Evolutionary conservation across 2,329 filamentous ascomycete genomes (phyloP), one percentile per base, ranked within the genome.

Genomic region (Cercospora berteroae): DNA sequence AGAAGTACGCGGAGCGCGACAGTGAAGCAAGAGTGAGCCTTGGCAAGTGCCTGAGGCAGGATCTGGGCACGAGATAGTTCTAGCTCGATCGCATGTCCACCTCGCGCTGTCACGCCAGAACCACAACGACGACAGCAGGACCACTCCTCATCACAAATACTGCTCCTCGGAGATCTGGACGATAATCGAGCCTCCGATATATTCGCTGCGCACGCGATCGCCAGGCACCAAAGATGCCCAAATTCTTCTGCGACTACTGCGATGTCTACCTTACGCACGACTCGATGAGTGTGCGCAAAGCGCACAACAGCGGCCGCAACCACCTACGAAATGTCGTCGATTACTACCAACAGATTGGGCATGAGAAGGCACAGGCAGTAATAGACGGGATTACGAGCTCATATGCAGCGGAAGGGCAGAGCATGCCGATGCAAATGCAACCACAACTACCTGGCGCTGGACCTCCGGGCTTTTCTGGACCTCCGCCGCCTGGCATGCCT

Each of bases 261-360:
- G 95, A 99, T 90, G 95, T 99, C 81, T 99, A 99, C 87, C 91
- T 99, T 75, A 99, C 95, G 74, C 95, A 99, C 87, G 95, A 99
- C 86, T 97, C 93, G 56, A 98, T 98, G 94, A 97, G 93, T 82
- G 95, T 99, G 82, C 94, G 95, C 76, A 98, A 98, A 84, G 95
- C 95, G 60, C 95, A 99, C 82, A 99, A 99, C 85, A 91, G 89
- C 79, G 95, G 95, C 70, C 89, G 94, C 76, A 99, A 99, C 83
- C 95, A 99, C 79, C 83, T 99, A 70, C 92, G 95, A 77, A 99
- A 99, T 81, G 95, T 99, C 31, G 90, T 97, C 75, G 94, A 97
- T 79, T 99, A 99, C 83, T 99, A 99, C 81, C 94, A 98, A 83
- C 93, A 98, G 83, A 98, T 99, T 79, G 95, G 94, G 58, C 94